Base-by-base conservation (phyloP, 2,329 filamentous ascomycete genomes). In the Pseudocercospora eumusae region DNA sequence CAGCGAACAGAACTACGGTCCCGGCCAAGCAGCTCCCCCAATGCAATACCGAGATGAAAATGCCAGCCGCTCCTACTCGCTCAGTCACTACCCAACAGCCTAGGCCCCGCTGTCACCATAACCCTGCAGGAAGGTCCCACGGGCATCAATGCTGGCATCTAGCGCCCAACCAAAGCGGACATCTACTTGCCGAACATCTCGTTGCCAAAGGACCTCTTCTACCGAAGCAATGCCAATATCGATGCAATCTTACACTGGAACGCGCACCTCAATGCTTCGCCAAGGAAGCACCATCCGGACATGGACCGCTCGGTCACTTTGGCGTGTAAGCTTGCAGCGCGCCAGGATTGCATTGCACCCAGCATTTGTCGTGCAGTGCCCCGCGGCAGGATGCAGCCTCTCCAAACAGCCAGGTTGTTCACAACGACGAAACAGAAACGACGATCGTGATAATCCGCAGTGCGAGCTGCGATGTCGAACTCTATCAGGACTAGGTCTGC, bases 1-100 rank as follows among this genome's bases (percentile, higher is more conserved):
- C 18, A 56, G 60, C 13, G 66, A 71, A 40, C 68, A 68, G 45
- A 42, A 65, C 9, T 70, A 70, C 44, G 58, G 62, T 21, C 57
- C 64, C 44, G 67, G 66, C 49, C 62, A 59, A 45, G 58, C 55
- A 59, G 58, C 64, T 31, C 40, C 65, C 23, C 49, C 65, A 33
- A 47, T 69, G 63, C 68, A 69, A 42, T 71, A 71, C 58, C 63
- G 67, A 44, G 64, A 71, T 21, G 69, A 71, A 21, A 61, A 57
- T 44, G 63, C 65, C 25, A 61, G 53, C 23, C 57, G 68, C 45
- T 60, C 63, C 28, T 72, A 71, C 58, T 59, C 68, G 56, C 54
- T 72, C 36, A 53, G 58, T 15, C 69, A 71, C 25, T 72, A 70
- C 57, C 66, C 69, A 15, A 64, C 69, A 5, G 67, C 66, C 20